Evolutionary conservation across 768 basidiomycete species (phyloP), one percentile per base, ranked within the genome.

Genomic region (Panellus pusillus): DNA sequence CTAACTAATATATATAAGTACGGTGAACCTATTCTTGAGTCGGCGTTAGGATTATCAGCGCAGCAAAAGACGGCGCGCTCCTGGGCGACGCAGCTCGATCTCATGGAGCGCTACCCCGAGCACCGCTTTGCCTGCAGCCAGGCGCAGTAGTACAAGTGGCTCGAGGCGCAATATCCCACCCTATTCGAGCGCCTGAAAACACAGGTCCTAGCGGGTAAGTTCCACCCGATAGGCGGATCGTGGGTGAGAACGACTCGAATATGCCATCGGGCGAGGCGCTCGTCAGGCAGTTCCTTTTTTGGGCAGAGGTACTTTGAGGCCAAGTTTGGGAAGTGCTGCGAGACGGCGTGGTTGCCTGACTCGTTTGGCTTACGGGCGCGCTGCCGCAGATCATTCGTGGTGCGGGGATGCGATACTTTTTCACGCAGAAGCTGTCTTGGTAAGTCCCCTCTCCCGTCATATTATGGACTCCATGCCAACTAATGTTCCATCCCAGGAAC

Each of bases 21-120:
- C n/a, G n/a, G n/a, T n/a, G n/a, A n/a, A n/a, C n/a, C n/a, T n/a
- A n/a, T n/a, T n/a, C n/a, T n/a, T n/a, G n/a, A n/a, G n/a, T n/a
- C n/a, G n/a, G n/a, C n/a, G n/a, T n/a, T n/a, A n/a, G n/a, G n/a
- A n/a, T n/a, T n/a, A n/a, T n/a, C n/a, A n/a, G n/a, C 97, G 0
- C 94, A 97, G 68, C 97, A 99, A 71, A 99, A 99, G 71, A 89
- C 92, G 5, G 97, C 97, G 8, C 82, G 95, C 19, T 95, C 93
- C 0, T 99, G 96, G 96, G 88, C 93, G 0, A 97, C 96, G 2
- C 95, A 98, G 67, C 75, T 93, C n/a, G 93, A 98, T 66, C 81
- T 98, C 45, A 98, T 98, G 89, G 88, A 94, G 19, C 86, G 95
- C 18, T 98, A 96, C 68, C 93, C 95, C 0, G 97, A 99, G 67